Percentiles rank a stretch among this genome's conserved stretches.
These are phyloP conservation scores for Rugosomyces carneus DNA, from an alignment of 1,284 basidiomycete species.

Conservation along the genomic window DNA sequence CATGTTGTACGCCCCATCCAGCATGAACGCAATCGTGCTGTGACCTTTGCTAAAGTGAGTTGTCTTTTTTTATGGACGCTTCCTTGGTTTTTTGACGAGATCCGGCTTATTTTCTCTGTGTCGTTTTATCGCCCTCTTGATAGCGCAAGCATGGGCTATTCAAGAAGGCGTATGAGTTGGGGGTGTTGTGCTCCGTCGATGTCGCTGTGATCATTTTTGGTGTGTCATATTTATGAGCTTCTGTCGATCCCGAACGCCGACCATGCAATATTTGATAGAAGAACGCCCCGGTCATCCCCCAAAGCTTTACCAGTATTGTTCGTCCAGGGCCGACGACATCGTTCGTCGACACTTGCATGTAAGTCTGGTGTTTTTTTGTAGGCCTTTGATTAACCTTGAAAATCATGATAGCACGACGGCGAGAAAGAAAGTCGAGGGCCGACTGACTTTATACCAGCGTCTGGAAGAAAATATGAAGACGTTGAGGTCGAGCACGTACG, in stretches of 20 bases:
- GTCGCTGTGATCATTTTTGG: constrained; percentile 22
- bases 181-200: constrained; percentile 22
- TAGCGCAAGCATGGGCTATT: constrained; percentile 27
- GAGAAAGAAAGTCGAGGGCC: not conserved
- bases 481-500: constrained; percentile 31
- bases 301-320: constrained; percentile 62
- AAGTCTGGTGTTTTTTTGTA: constrained; percentile 16
- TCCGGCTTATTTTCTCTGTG: not conserved
- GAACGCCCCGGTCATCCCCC: constrained; percentile 48
- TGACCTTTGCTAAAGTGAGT: constrained; percentile 87
- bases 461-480: constrained; percentile 27
- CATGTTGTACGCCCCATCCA: constrained; percentile 33
- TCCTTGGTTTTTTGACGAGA: constrained; percentile 33
- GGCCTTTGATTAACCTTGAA: not conserved
- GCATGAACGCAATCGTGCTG: constrained; percentile 88
- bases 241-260: constrained; percentile 1
- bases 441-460: not conserved
- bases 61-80: constrained; percentile 33
- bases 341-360: constrained; percentile 44
- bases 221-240: no score
- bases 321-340: constrained; percentile 46
- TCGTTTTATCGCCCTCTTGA: constrained; percentile 34
- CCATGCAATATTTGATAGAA: constrained; percentile 27
- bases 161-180: constrained; percentile 27
- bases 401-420: not conserved